These are phyloP conservation scores for Fusarium robinianum DNA, from an alignment of 2,329 filamentous ascomycete species.

Conservation along the genomic window DNA sequence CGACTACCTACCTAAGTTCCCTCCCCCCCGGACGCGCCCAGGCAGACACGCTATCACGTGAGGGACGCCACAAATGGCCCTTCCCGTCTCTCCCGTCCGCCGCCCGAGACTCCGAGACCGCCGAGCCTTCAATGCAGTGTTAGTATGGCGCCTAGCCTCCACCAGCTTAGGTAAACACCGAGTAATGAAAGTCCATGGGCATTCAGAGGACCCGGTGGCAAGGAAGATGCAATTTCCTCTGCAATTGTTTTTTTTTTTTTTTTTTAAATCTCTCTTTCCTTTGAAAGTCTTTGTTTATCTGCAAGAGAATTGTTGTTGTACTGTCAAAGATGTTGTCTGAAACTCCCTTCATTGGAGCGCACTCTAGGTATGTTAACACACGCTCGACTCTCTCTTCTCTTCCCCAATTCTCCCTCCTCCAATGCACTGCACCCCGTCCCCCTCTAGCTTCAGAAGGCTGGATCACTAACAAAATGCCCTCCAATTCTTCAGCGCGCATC, in stretches of 20 bases:
- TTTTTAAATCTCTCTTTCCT: too few species aligned
- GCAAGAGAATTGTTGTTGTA: neutral
- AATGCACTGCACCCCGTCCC: too few species aligned
- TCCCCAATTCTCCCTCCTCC: too few species aligned
- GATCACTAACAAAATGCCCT: conserved; percentile 28
- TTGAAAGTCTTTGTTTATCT: neutral
- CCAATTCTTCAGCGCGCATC: conserved; percentile 19
- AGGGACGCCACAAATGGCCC: neutral
- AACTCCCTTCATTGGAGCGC: conserved; percentile 11
- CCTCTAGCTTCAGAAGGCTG: conserved; percentile 10
- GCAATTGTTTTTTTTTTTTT: neutral
- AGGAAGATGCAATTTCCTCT: conserved; percentile 8
- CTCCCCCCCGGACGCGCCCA: conserved; percentile 35
- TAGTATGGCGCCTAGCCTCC: conserved; percentile 18
- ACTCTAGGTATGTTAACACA: conserved; percentile 20
- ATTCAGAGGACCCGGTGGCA: conserved; percentile 15
- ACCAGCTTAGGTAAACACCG: conserved; percentile 31
- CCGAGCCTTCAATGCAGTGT: conserved; percentile 4
- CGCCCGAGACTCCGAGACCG: conserved; percentile 18
- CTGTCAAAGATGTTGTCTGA: conserved; percentile 15
- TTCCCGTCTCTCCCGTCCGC: neutral
- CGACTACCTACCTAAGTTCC: conserved; percentile 18
- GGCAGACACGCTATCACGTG: conserved; percentile 38
- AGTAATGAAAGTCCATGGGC: conserved; percentile 12
- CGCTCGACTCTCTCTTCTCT: conserved; percentile 6